phyloP scores from a whole-genome alignment of 495 filamentous ascomycete genomes.

The Aspergillus campestris region DNA sequence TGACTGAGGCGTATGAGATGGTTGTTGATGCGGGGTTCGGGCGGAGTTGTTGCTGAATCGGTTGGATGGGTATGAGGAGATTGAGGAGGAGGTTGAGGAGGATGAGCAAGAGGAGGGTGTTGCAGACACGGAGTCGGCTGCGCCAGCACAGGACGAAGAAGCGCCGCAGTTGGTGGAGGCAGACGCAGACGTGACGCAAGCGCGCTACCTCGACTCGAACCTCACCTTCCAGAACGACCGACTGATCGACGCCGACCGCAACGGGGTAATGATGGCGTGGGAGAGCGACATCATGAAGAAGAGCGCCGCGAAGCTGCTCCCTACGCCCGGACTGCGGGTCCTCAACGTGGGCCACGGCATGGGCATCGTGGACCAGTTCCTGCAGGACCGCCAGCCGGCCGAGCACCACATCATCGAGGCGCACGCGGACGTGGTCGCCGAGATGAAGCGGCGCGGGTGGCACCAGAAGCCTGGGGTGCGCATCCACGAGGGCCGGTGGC shows the following conservation, averaged over 20 bases:
- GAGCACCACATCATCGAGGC: conserved; percentile 88
- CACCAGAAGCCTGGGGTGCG: conserved; percentile 52
- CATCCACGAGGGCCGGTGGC: conserved; percentile 73
- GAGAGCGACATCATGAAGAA: conserved; percentile 83
- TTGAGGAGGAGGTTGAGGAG: conserved; percentile 52
- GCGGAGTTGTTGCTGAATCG: conserved; percentile 77
- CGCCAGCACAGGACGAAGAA: conserved; percentile 3
- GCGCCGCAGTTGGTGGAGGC: conserved; percentile 27
- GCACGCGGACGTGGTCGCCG: conserved; percentile 69
- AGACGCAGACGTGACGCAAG: conserved; percentile 46
- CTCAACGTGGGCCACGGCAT: conserved; percentile 94
- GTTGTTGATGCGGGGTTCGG: conserved; percentile 84
- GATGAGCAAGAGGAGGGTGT: conserved; percentile 17
- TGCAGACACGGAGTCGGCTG: conserved; percentile 17
- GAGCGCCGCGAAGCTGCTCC: conserved; percentile 57
- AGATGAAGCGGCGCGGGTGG: conserved; percentile 58
- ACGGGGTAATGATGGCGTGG: conserved; percentile 98
- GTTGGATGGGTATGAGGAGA: conserved; percentile 66
- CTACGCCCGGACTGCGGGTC: conserved; percentile 53
- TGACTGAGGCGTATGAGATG: conserved; percentile 68
- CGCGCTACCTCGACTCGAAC: conserved; percentile 66
- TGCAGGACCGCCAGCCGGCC: conserved; percentile 57
- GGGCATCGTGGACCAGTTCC: conserved; percentile 87
- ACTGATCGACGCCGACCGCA: conserved; percentile 69
- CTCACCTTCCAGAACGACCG: conserved; percentile 67